phyloP scores from a whole-genome alignment of 352 stramenopile genomes.

The Thalassiosira delicatula region DNA sequence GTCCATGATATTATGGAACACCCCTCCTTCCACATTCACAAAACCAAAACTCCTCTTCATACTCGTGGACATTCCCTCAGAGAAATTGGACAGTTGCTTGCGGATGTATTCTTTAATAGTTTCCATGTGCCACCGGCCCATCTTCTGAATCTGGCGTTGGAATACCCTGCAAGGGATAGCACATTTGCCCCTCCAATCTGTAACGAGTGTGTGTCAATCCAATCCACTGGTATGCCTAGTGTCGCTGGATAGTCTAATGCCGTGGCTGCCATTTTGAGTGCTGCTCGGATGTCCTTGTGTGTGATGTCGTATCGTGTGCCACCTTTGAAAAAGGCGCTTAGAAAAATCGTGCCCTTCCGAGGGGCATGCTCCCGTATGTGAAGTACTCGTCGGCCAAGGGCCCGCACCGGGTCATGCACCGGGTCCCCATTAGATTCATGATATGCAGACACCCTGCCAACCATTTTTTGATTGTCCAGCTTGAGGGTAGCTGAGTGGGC shows the following conservation, averaged over 20 bases:
- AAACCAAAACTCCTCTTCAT: constrained; percentile 32
- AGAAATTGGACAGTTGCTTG: constrained; percentile 22
- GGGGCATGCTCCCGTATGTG: neutral
- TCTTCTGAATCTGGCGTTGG: constrained; percentile 40
- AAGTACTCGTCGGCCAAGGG: neutral
- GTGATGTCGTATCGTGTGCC: constrained; percentile 2
- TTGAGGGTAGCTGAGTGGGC: neutral
- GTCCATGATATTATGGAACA: neutral
- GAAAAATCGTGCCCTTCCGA: neutral
- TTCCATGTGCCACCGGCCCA: constrained; percentile 15
- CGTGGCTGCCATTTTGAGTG: neutral
- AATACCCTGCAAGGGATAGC: neutral
- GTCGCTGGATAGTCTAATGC: constrained; percentile 14
- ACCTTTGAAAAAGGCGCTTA: neutral
- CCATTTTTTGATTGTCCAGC: constrained; percentile 12
- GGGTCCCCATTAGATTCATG: constrained; percentile 27
- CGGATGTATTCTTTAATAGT: constrained; percentile 47
- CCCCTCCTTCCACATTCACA: constrained; percentile 28
- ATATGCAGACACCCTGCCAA: constrained; percentile 9
- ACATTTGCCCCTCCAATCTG: constrained; percentile 14
- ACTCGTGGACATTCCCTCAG: constrained; percentile 27
- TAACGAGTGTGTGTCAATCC: constrained; percentile 33
- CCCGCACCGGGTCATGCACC: neutral
- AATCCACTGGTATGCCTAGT: constrained; percentile 28
- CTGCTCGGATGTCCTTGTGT: neutral